Evolutionary conservation across 2,329 filamentous ascomycete species (phyloP), one percentile per base, ranked within the genome.

Genomic region (Rhynchosporium secalis): DNA sequence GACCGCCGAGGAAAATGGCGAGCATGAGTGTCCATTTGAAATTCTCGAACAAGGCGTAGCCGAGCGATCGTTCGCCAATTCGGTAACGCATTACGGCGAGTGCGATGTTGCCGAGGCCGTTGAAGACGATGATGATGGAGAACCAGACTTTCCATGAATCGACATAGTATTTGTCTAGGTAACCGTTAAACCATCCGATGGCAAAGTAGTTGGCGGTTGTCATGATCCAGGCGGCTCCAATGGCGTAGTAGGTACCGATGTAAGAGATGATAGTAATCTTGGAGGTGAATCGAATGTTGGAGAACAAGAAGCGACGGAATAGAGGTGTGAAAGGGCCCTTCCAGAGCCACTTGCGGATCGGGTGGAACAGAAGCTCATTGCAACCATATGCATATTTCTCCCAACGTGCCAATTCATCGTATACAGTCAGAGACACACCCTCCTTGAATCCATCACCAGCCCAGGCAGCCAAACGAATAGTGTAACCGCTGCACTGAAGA

Each of bases 311-410:
- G 61, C 78, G 81, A 64, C 86, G 83, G 82, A 94, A 94, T 4
- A 94, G 82, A 28, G 87, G 86, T 3, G 91, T 94, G 73, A 94
- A 90, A 33, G 91, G 91, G 0, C 91, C 91, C 15, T 81, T 84
- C 73, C 81, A 86, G 49, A 86, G 75, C 91, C 91, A 94, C 69
- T 85, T 86, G 64, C 84, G 83, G 64, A 94, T 79, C 3, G 90
- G 91, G 72, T 94, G 83, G 79, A 95, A 94, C 62, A 94, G 81
- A 62, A 94, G 80, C 77, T 93, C 90, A 74, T 90, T 91, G 76
- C 91, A 93, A 43, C 90, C 90, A 70, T 92, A 93, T 3, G 90
- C 91, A 73, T 92, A 92, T 76, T 94, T 94, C 73, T 94, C 90
- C 90, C 91, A 94, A 62, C 90, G 87, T 1, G 89, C 88, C 63